Evolutionary conservation across 176 grass and related monocot species (phyloP).

Genomic region (Rhynchospora pubera): DNA sequence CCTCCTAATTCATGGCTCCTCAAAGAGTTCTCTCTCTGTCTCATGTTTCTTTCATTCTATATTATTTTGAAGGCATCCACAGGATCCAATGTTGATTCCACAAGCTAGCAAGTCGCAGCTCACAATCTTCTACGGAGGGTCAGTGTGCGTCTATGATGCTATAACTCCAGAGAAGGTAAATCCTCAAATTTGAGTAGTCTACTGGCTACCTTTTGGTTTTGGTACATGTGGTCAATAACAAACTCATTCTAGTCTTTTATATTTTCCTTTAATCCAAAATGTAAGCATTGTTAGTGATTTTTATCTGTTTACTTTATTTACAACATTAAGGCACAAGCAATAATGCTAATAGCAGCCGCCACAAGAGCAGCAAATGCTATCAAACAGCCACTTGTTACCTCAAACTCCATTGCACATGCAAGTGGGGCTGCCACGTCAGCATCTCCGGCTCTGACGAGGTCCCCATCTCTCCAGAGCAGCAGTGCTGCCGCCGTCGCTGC

Average conservation of each 20-base stretch:
- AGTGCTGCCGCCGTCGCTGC: slow-evolving; percentile 34
- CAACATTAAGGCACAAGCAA: slow-evolving; percentile 64
- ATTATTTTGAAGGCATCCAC: slow-evolving; percentile 33
- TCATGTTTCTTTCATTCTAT: slow-evolving; percentile 17
- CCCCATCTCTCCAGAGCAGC: slow-evolving; percentile 72
- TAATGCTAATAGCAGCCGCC: slow-evolving; percentile 86
- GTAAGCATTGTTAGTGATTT: background rate
- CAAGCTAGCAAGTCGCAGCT: slow-evolving; percentile 40
- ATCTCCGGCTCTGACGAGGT: slow-evolving; percentile 51
- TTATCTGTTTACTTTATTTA: background rate
- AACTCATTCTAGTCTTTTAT: background rate
- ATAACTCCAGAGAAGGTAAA: slow-evolving; percentile 73
- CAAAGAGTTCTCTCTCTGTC: background rate
- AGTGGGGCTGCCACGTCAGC: slow-evolving; percentile 11
- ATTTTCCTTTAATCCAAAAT: background rate
- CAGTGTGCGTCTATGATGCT: slow-evolving; percentile 74
- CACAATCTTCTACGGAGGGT: slow-evolving; percentile 84
- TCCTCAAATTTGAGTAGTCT: background rate
- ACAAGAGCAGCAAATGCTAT: slow-evolving; percentile 25
- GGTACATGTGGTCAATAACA: background rate
- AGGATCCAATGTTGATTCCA: slow-evolving; percentile 34
- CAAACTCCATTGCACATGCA: slow-evolving; percentile 13
- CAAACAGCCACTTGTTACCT: slow-evolving; percentile 27
- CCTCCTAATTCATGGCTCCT: background rate
- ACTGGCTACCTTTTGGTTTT: background rate